Conservation (phyloP, 208 protist species). For the Crithidia fasciculata region DNA sequence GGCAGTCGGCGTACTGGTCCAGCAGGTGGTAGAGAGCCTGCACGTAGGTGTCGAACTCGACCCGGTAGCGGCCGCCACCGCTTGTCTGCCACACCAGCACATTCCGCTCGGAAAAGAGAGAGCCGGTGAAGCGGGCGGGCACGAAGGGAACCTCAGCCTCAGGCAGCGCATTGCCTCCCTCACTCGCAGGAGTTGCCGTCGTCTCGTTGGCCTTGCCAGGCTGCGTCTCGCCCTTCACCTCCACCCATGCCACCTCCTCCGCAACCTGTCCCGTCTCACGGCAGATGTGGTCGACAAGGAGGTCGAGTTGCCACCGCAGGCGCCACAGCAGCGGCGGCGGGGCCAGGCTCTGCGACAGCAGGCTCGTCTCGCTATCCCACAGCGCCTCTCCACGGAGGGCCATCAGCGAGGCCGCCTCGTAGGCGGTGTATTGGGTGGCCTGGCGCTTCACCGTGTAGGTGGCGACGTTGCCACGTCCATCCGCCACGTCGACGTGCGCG, state of each 20-base stretch:
- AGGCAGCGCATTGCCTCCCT: neutral
- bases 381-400: conserved; percentile 48
- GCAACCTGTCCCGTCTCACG: conserved; percentile 26
- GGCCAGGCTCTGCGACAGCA: conserved; percentile 31
- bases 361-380: conserved; percentile 36
- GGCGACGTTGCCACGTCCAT: conserved; percentile 19
- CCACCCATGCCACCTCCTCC: conserved; percentile 33
- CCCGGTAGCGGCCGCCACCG: conserved; percentile 67
- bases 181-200: neutral
- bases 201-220: neutral
- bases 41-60: conserved; percentile 86
- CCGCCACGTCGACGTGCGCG: conserved; percentile 22
- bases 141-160: conserved; percentile 4
- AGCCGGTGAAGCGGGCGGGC: conserved; percentile 54
- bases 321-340: conserved; percentile 63
- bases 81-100: conserved; percentile 70
- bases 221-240: conserved; percentile 11
- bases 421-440: conserved; percentile 54
- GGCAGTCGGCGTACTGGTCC: conserved; percentile 69
- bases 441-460: conserved; percentile 47
- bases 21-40: conserved; percentile 80
- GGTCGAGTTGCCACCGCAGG: conserved; percentile 86
- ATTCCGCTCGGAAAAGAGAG: conserved; percentile 30
- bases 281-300: conserved; percentile 60
- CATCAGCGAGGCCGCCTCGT: conserved; percentile 52